Conservation (phyloP, 345 rosid genomes). For the Syzygium jambos region DNA sequence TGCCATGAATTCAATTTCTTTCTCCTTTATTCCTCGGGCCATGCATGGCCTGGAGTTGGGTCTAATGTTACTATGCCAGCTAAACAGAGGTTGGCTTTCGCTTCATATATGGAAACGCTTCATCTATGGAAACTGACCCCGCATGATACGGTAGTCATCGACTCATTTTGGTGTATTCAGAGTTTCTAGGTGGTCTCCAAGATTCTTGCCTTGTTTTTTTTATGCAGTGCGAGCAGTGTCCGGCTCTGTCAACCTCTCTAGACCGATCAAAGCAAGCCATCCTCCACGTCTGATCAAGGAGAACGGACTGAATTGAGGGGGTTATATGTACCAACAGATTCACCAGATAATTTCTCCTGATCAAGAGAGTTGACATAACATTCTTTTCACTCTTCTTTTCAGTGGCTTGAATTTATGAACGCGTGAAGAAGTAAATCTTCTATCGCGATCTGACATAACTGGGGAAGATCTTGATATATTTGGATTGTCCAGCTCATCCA, state of each 20-base stretch:
- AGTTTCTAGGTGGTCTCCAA: neutral
- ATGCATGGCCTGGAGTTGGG: neutral
- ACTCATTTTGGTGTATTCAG: neutral
- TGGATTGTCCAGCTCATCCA: neutral
- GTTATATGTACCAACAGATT: neutral
- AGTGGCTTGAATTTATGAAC: neutral
- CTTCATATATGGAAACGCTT: neutral
- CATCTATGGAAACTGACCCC: neutral
- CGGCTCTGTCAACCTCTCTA: neutral
- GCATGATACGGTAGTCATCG: neutral
- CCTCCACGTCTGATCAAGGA: neutral
- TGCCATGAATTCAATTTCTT: neutral
- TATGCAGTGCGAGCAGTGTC: neutral
- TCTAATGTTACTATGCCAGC: neutral
- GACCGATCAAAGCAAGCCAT: neutral
- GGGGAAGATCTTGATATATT: neutral
- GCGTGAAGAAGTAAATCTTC: neutral
- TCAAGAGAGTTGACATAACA: neutral
- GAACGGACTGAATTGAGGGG: neutral
- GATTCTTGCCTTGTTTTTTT: neutral
- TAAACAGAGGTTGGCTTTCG: neutral
- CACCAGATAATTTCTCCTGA: neutral
- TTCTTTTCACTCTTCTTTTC: neutral
- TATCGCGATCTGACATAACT: neutral
- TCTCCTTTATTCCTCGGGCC: neutral